These are phyloP conservation scores for Aaosphaeria pasadenensis DNA, from an alignment of 2,329 filamentous ascomycete genomes.

Conservation along the genomic window DNA sequence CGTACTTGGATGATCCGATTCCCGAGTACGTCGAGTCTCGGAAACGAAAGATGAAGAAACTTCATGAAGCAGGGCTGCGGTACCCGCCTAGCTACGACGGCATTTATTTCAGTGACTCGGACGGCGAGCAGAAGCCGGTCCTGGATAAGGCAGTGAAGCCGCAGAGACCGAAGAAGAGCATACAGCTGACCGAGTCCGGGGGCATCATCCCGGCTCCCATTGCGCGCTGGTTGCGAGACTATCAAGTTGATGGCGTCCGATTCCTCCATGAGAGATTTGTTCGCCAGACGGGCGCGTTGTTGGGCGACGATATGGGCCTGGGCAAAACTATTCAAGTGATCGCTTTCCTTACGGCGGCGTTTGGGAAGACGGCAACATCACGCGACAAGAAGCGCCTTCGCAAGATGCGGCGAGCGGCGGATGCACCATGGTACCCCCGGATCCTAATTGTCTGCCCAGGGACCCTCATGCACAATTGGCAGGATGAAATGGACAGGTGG, in stretches of 20 bases:
- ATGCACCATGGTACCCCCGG: slow-evolving; percentile 73
- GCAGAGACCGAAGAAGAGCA: slow-evolving; percentile 69
- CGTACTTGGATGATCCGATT: slow-evolving; percentile 57
- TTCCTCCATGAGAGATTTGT: slow-evolving; percentile 90
- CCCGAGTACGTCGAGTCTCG: slow-evolving; percentile 72
- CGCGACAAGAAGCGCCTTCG: slow-evolving; percentile 83
- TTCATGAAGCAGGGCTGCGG: slow-evolving; percentile 68
- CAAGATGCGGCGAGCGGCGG: slow-evolving; percentile 65
- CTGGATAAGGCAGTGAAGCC: slow-evolving; percentile 62
- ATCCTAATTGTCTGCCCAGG: slow-evolving; percentile 87
- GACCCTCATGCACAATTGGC: slow-evolving; percentile 87
- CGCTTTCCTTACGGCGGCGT: slow-evolving; percentile 84
- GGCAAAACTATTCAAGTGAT: slow-evolving; percentile 97
- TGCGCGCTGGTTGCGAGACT: slow-evolving; percentile 87
- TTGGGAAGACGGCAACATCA: slow-evolving; percentile 90
- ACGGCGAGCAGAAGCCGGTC: slow-evolving; percentile 65
- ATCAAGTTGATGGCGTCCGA: slow-evolving; percentile 79
- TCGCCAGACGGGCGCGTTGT: slow-evolving; percentile 83
- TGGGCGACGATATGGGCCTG: slow-evolving; percentile 96
- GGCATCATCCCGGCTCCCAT: slow-evolving; percentile 85
- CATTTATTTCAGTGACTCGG: slow-evolving; percentile 72
- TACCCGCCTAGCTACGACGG: slow-evolving; percentile 75
- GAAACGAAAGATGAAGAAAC: slow-evolving; percentile 65
- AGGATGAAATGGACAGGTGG: slow-evolving; percentile 80
- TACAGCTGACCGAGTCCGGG: slow-evolving; percentile 69